phyloP scores from a whole-genome alignment of 164 flowering plant species.

The Macadamia tetraphylla region DNA sequence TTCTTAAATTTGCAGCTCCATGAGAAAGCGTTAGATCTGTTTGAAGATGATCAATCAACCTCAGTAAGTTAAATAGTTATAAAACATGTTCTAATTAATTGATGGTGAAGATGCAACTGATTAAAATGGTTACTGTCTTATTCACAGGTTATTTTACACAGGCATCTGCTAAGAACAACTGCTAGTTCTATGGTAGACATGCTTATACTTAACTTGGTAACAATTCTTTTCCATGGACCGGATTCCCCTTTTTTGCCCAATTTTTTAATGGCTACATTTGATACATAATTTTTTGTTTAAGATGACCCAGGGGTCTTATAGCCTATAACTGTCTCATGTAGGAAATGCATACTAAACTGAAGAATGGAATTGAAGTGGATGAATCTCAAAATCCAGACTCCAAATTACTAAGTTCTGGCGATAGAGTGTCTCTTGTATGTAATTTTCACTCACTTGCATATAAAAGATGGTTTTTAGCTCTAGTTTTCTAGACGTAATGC shows the following conservation, averaged over 20 bases:
- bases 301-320: background rate
- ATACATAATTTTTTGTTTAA: background rate
- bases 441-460: conserved; percentile 5
- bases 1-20: conserved; percentile 82
- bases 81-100: conserved; percentile 5
- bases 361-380: conserved; percentile 73
- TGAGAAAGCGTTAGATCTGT: conserved; percentile 88
- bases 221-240: background rate
- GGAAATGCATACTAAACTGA: conserved; percentile 77
- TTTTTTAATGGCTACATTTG: background rate
- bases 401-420: conserved; percentile 46
- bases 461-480: background rate
- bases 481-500: background rate
- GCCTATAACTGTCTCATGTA: conserved; percentile 20
- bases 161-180: conserved; percentile 72
- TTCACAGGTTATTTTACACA: conserved; percentile 71
- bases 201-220: conserved; percentile 68
- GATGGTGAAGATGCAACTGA: conserved; percentile 1
- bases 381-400: conserved; percentile 48
- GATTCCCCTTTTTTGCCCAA: background rate
- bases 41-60: conserved; percentile 83
- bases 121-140: conserved; percentile 8
- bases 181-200: conserved; percentile 69
- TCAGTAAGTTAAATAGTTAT: conserved; percentile 46
- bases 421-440: conserved; percentile 69